Evolutionary conservation across 805 yeast species (phyloP).

Genomic region (Teunomyces pallodes): DNA sequence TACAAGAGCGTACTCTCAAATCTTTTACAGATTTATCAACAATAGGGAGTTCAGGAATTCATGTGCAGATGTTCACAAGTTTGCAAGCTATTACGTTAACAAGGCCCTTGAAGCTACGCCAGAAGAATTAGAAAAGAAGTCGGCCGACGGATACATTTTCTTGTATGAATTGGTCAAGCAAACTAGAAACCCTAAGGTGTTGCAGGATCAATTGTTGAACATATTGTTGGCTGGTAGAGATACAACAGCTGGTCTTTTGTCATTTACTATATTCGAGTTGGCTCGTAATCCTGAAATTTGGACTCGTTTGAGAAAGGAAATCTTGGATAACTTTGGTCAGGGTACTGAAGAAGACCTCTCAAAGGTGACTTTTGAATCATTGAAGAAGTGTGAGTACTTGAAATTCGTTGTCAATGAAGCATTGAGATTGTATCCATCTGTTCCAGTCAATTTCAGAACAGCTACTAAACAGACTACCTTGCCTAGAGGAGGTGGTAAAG

Average conservation of each 20-base stretch:
- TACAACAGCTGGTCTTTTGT: constrained; percentile 28
- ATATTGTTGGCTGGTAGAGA: constrained; percentile 30
- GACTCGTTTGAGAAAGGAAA: constrained; percentile 18
- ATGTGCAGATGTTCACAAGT: constrained; percentile 29
- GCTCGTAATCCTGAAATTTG: constrained; percentile 21
- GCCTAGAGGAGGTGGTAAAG: constrained; percentile 25
- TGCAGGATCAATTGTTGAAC: constrained; percentile 27
- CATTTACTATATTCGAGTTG: constrained; percentile 22
- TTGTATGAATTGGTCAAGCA: constrained; percentile 28
- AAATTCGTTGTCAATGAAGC: constrained; percentile 24
- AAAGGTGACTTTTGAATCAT: constrained; percentile 19
- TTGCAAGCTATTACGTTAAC: constrained; percentile 19
- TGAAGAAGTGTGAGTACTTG: constrained; percentile 26
- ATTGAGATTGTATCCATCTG: constrained; percentile 28
- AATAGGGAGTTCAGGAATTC: constrained; percentile 27
- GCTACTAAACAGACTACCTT: constrained; percentile 24
- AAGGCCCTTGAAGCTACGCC: constrained; percentile 12
- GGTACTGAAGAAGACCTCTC: constrained; percentile 21
- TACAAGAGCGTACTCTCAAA: constrained; percentile 30
- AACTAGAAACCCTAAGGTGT: constrained; percentile 22
- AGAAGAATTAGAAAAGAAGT: constrained; percentile 14
- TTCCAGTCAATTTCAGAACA: constrained; percentile 25
- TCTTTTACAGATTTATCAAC: constrained; percentile 18
- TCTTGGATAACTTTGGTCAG: constrained; percentile 17
- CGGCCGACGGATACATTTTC: constrained; percentile 21